Evolutionary conservation across 2,329 filamentous ascomycete species (phyloP).

Genomic region (Dryadomyces quercivorus): DNA sequence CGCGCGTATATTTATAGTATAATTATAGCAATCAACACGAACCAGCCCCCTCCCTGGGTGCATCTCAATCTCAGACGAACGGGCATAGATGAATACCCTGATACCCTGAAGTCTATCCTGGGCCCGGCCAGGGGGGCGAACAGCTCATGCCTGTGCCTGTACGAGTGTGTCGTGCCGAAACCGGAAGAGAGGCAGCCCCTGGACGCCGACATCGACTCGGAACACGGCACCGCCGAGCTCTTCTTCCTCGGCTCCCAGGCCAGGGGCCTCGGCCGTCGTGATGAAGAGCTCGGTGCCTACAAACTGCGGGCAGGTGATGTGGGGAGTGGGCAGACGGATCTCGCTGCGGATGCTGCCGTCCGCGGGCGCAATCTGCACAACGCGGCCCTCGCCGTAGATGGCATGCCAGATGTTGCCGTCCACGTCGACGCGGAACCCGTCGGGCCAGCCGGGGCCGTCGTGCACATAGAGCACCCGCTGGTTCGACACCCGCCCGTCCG

Average conservation of each 20-base stretch:
- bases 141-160: too few species aligned
- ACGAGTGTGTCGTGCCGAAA: slow-evolving; percentile 29
- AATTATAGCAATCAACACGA: too few species aligned
- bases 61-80: too few species aligned
- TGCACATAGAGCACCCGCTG: slow-evolving; percentile 63
- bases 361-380: slow-evolving; percentile 57
- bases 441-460: slow-evolving; percentile 54
- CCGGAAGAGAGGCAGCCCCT: slow-evolving; percentile 49
- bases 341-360: slow-evolving; percentile 61
- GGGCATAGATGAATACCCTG: too few species aligned
- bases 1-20: too few species aligned
- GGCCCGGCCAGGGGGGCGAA: too few species aligned
- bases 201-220: slow-evolving; percentile 62
- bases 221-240: slow-evolving; percentile 61
- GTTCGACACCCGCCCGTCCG: slow-evolving; percentile 53
- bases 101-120: too few species aligned
- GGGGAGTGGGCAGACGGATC: slow-evolving; percentile 62
- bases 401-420: slow-evolving; percentile 85
- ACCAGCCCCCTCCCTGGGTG: too few species aligned
- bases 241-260: slow-evolving; percentile 41
- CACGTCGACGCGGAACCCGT: slow-evolving; percentile 74
- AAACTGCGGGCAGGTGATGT: slow-evolving; percentile 73
- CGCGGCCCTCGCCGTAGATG: slow-evolving; percentile 65
- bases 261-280: slow-evolving; percentile 55
- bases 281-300: slow-evolving; percentile 65